Conservation (phyloP, 129 eudicot species). For the Centaurea solstitialis region DNA sequence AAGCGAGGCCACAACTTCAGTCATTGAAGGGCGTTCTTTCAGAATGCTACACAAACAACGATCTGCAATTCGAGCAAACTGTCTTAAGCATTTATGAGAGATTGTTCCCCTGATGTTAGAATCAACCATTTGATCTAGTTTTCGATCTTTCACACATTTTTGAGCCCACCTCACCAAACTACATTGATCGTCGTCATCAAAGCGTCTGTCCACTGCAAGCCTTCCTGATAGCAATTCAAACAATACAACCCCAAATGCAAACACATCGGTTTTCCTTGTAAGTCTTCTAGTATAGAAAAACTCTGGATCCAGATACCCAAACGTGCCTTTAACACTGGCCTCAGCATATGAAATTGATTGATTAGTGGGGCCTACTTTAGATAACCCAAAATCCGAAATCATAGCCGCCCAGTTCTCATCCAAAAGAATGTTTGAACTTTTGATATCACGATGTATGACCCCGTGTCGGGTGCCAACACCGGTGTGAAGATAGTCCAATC, state of each 20-base stretch:
- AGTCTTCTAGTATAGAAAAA: slow-evolving; percentile 16
- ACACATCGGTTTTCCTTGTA: slow-evolving; percentile 16
- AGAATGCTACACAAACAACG: slow-evolving; percentile 7
- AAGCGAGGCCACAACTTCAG: slow-evolving; percentile 24
- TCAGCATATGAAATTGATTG: slow-evolving; percentile 2
- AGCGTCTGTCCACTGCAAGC: slow-evolving; percentile 13
- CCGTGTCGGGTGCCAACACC: slow-evolving; percentile 6
- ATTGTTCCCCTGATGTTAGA: slow-evolving; percentile 7
- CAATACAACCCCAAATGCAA: slow-evolving; percentile 38
- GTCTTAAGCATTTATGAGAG: slow-evolving; percentile 1
- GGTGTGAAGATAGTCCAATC: slow-evolving; percentile 15
- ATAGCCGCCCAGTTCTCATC: slow-evolving; percentile 4
- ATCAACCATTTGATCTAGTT: slow-evolving; percentile 12
- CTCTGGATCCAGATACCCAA: slow-evolving; percentile 31
- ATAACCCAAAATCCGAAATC: slow-evolving; percentile 35
- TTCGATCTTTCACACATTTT: slow-evolving; percentile 16
- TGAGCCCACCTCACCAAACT: slow-evolving; percentile 30
- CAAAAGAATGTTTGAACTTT: slow-evolving; percentile 11
- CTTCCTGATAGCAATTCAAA: slow-evolving; percentile 32
- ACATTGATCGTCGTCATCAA: slow-evolving; percentile 20
- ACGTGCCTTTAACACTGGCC: slow-evolving; percentile 24
- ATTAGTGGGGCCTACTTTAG: slow-evolving; percentile 16
- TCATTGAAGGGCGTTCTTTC: slow-evolving; percentile 28
- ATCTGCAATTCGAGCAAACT: slow-evolving; percentile 23
- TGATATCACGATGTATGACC: slow-evolving; percentile 17